Evolutionary conservation across 306 rosid species (phyloP), one percentile per base, ranked within the genome.

Genomic region (Ziziphus jujuba): DNA sequence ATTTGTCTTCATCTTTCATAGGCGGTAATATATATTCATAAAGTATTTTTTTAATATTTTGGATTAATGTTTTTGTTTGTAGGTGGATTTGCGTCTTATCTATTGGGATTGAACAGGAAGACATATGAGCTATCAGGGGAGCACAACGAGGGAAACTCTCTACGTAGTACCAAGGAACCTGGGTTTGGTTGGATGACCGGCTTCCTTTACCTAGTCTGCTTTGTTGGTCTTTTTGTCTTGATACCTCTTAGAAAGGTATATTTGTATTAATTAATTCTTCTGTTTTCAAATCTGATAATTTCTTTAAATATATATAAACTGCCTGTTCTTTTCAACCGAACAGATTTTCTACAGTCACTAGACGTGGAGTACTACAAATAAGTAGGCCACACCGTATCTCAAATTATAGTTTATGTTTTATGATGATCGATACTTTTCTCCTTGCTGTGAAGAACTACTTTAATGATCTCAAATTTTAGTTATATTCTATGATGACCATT

Each of bases 41-140:
- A n/a, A n/a, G n/a, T n/a, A n/a, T n/a, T n/a, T n/a, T n/a, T n/a
- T n/a, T 28, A 4, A 28, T 4, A 28, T 28, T 28, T 1, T 28
- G 2, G 4, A 28, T 28, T 16, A n/a, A 0, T 31, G 0, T 16
- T 44, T 49, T 34, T 63, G 36, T 36, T 25, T 74, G 63, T 77
- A 92, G 97, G 98, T 44, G 98, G 97, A 25, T 90, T 93, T 81
- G 97, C 91, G 48, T 90, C 95, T 5, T 93, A 93, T 80, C 76
- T 93, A 1, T 70, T 93, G 87, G 98, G 86, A 59, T 63, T 93
- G 61, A 93, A 90, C 79, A 73, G 75, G 73, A 90, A 56, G 79
- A 90, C 97, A 17, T 93, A 90, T 72, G 84, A 83, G 78, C 78
- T 93, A 70, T 83, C 97, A 11, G 98, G 98, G 60, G 75, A 67